These are phyloP conservation scores for Reutealis trisperma DNA, from an alignment of 345 rosid genomes.

Conservation along the genomic window DNA sequence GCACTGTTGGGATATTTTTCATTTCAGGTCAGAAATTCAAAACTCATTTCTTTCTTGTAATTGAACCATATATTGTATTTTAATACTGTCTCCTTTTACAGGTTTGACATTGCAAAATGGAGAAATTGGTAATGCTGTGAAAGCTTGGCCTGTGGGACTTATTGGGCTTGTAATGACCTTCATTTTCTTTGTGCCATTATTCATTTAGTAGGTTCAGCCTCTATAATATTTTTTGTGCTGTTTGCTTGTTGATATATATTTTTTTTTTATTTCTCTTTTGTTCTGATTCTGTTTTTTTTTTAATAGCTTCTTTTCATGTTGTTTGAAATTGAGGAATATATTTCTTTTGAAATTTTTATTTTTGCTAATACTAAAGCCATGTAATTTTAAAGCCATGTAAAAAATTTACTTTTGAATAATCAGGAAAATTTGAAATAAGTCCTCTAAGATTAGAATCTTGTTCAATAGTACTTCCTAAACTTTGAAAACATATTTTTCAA, in stretches of 20 bases:
- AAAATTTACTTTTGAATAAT: not conserved
- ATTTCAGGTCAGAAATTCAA: conserved; percentile 61
- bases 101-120: conserved; percentile 84
- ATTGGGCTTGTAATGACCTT: conserved; percentile 85
- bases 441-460: no score
- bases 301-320: not conserved
- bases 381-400: not conserved
- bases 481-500: no score
- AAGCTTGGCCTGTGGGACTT: conserved; percentile 88
- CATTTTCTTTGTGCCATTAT: conserved; percentile 39
- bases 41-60: not conserved
- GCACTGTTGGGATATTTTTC: conserved; percentile 75
- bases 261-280: not conserved
- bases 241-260: not conserved
- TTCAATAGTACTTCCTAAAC: no score
- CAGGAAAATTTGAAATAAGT: not conserved
- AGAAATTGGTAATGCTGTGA: conserved; percentile 72
- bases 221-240: not conserved
- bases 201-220: conserved; percentile 41
- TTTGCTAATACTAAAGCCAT: no score
- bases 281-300: not conserved
- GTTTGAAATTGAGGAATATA: not conserved
- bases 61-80: not conserved
- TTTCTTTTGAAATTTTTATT: no score
- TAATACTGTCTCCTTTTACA: conserved; percentile 25